These are phyloP conservation scores for Aspergillus taichungensis DNA, from an alignment of 495 filamentous ascomycete genomes.

Conservation along the genomic window DNA sequence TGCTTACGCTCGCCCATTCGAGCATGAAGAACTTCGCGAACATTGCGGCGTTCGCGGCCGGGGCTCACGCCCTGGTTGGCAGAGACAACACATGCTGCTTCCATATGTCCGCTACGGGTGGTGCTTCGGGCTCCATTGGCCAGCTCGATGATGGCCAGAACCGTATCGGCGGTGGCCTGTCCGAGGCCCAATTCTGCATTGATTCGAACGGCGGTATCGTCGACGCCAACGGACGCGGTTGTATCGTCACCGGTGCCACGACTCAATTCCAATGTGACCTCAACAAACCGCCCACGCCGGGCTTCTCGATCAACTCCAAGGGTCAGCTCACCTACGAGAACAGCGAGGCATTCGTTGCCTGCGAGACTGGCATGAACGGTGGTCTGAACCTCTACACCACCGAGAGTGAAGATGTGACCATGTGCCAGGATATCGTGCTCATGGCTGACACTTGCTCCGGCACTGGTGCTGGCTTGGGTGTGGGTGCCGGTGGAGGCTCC, in stretches of 20 bases:
- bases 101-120: constrained; percentile 37
- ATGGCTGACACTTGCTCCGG: constrained; percentile 40
- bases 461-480: constrained; percentile 14
- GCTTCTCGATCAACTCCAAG: constrained; percentile 42
- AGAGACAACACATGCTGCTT: constrained; percentile 41
- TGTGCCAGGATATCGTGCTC: constrained; percentile 39
- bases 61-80: constrained; percentile 32
- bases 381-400: constrained; percentile 46
- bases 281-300: constrained; percentile 33
- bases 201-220: constrained; percentile 38
- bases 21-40: constrained; percentile 28
- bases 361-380: constrained; percentile 40
- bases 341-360: constrained; percentile 43
- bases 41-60: constrained; percentile 31
- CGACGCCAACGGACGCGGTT: constrained; percentile 46
- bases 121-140: constrained; percentile 39
- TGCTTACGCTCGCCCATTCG: constrained; percentile 9
- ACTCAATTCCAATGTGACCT: constrained; percentile 59
- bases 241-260: constrained; percentile 49
- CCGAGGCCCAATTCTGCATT: constrained; percentile 37
- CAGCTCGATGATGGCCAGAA: constrained; percentile 49
- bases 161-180: constrained; percentile 37
- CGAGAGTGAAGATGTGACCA: constrained; percentile 31
- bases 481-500: constrained; percentile 7
- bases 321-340: constrained; percentile 38